Percentiles rank a stretch among this genome's conserved stretches.
phyloP scores from a whole-genome alignment of 2,329 filamentous ascomycete genomes.

The Colletotrichum somersetense region DNA sequence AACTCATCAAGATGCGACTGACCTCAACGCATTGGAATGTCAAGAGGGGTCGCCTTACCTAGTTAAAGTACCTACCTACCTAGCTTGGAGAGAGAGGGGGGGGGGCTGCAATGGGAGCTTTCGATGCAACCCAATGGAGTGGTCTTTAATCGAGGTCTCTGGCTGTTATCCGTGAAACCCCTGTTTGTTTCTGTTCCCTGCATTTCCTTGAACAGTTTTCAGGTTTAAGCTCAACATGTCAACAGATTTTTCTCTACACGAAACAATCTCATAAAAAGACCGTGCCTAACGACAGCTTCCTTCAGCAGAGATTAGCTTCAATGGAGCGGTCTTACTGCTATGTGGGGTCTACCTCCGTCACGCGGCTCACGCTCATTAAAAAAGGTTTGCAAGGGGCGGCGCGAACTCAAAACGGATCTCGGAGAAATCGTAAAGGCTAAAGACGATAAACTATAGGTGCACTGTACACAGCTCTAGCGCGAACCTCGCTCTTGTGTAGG shows the following conservation, averaged over 20 bases:
- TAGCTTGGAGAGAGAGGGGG: too few species aligned
- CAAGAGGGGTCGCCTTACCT: too few species aligned
- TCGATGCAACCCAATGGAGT: too few species aligned
- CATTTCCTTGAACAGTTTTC: neutral
- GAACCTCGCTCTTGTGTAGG: neutral
- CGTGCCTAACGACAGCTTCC: rapidly evolving
- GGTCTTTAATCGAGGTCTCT: too few species aligned
- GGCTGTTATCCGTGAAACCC: too few species aligned
- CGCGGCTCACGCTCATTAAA: neutral
- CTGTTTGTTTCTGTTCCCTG: neutral
- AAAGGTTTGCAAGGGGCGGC: neutral
- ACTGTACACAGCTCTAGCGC: neutral
- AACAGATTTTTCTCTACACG: neutral
- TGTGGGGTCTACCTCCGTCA: neutral
- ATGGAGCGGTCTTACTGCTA: neutral
- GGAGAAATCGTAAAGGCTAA: neutral
- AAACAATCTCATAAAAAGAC: neutral
- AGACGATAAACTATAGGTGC: neutral
- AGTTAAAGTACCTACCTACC: too few species aligned
- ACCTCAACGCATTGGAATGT: too few species aligned
- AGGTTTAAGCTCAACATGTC: too few species aligned
- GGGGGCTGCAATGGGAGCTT: too few species aligned
- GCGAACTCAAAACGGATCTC: neutral
- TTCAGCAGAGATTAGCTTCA: neutral
- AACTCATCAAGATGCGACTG: too few species aligned